A percentile compares a stretch with the other conserved stretches of the same genome.
phyloP scores from a whole-genome alignment of 1,139 yeast genomes.

The Yamadazyma trypodendri region DNA sequence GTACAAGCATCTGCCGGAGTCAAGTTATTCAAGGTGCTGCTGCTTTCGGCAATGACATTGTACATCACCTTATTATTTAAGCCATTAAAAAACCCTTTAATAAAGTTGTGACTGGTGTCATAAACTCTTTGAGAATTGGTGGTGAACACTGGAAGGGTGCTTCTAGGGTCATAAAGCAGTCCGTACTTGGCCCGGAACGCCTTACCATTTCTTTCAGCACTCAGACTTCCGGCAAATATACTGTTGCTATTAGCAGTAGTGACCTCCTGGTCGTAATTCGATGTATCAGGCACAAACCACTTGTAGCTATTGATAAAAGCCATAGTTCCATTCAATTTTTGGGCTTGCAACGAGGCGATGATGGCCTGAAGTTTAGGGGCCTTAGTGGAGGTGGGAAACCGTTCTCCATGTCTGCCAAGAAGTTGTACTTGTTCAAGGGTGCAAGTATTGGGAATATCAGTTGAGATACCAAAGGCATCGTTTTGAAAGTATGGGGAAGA shows the following conservation, averaged over 20 bases:
- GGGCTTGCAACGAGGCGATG: slow-evolving; percentile 7
- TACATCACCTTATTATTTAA: slow-evolving; percentile 16
- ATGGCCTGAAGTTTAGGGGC: slow-evolving; percentile 27
- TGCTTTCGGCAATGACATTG: slow-evolving; percentile 27
- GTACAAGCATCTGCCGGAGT: slow-evolving; percentile 29
- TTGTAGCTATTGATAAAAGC: slow-evolving; percentile 33
- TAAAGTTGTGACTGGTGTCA: slow-evolving; percentile 31
- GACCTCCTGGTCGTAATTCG: slow-evolving; percentile 31
- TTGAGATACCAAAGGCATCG: slow-evolving; percentile 46
- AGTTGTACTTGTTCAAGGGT: slow-evolving; percentile 63
- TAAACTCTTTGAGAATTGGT: slow-evolving; percentile 31
- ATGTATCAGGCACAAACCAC: slow-evolving; percentile 28
- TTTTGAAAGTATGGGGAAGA: slow-evolving; percentile 47
- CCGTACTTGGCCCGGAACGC: slow-evolving; percentile 33
- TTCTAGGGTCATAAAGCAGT: slow-evolving; percentile 21
- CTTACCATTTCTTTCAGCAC: slow-evolving; percentile 36
- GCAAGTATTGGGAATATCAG: slow-evolving; percentile 51
- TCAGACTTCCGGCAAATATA: slow-evolving; percentile 29
- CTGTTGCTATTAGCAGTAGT: slow-evolving; percentile 27
- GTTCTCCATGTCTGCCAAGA: slow-evolving; percentile 70
- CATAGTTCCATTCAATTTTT: slow-evolving; percentile 27
- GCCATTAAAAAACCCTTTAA: slow-evolving; percentile 30
- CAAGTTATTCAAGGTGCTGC: slow-evolving; percentile 36
- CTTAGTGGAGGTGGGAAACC: slow-evolving; percentile 50
- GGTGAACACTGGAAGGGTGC: slow-evolving; percentile 32